Evolutionary conservation across 192 early-diverging fungal genomes (phyloP).

Genomic region (Funneliformis geosporum): DNA sequence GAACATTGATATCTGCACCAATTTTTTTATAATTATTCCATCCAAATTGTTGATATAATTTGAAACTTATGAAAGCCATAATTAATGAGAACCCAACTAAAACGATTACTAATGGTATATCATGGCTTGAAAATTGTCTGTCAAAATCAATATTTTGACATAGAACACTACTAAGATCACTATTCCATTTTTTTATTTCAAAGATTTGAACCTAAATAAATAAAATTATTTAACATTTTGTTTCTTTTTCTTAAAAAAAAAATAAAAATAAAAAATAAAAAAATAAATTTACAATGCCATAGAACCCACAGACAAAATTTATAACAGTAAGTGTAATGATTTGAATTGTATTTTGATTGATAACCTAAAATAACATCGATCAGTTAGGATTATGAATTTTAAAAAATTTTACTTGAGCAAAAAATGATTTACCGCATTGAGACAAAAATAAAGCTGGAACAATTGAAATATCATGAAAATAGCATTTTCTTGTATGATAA

Average conservation of each 20-base stretch:
- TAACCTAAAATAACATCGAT: not conserved
- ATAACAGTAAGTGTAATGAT: not conserved
- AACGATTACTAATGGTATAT: constrained; percentile 57
- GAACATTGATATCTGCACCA: constrained; percentile 61
- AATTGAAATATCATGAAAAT: constrained; percentile 23
- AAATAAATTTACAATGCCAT: not conserved
- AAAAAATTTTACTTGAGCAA: not conserved
- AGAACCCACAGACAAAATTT: not conserved
- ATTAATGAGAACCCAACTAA: constrained; percentile 51
- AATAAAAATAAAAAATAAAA: not conserved
- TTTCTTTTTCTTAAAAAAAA: not conserved
- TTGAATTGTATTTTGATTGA: constrained; percentile 18
- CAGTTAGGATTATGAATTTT: not conserved
- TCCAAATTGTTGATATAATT: constrained; percentile 54
- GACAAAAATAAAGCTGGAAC: constrained; percentile 18
- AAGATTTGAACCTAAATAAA: constrained; percentile 6
- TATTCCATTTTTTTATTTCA: constrained; percentile 1
- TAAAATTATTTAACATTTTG: not conserved
- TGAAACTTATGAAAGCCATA: constrained; percentile 56
- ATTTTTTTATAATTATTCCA: constrained; percentile 66
- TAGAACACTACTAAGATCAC: not conserved
- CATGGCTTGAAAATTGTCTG: constrained; percentile 17
- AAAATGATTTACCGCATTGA: constrained; percentile 8
- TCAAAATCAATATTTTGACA: not conserved
- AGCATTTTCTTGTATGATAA: constrained; percentile 16